Evolutionary conservation across 78 protist species (phyloP).

Genomic region (Dictyostelium discoideum): dicty_2.7 NC_007091.3:1091001-1091500

Average conservation of each 20-base stretch:
- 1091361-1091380: constrained; percentile 30
- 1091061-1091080: constrained; percentile 33
- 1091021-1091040: constrained; percentile 37
- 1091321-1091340: constrained; percentile 1
- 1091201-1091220: background rate
- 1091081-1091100: constrained; percentile 16
- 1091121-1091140: constrained; percentile 22
- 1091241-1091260: constrained; percentile 11
- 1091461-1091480: constrained; percentile 47
- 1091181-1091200: background rate
- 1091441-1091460: constrained; percentile 54
- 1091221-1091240: background rate
- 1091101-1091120: constrained; percentile 24
- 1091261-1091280: constrained; percentile 45
- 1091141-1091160: constrained; percentile 1
- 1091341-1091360: background rate
- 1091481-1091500: constrained; percentile 8
- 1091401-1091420: background rate
- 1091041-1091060: constrained; percentile 44
- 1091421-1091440: background rate
- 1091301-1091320: constrained; percentile 13
- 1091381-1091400: constrained; percentile 41
- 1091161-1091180: background rate
- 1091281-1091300: constrained; percentile 46
- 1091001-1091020: constrained; percentile 48